Evolutionary conservation across 1,284 basidiomycete species (phyloP), one percentile per base, ranked within the genome.

Genomic region (Ganoderma sp.): DNA sequence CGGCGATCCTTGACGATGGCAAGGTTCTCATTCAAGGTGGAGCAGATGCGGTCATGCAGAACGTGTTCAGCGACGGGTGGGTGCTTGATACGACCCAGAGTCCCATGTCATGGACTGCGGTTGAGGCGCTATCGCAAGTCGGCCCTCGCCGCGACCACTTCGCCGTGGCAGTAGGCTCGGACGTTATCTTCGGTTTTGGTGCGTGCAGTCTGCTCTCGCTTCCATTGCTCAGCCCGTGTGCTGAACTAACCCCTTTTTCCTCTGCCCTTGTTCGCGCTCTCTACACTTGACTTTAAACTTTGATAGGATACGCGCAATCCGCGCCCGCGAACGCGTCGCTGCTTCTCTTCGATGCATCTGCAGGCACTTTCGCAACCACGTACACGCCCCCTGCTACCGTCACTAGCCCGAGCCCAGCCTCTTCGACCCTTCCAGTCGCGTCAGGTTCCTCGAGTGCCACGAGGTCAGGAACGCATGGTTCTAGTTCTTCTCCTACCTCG

Each of bases 141-240:
- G 90, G 90, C 2, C 75, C 84, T 19, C 83, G 93, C 57, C 86
- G 85, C 61, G 92, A 95, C 78, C 93, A 95, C 76, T 87, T 89
- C 71, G 92, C 91, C 12, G 83, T 90, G 6, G 81, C 83, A 57
- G 83, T 85, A 43, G 90, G 88, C 8, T 80, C 83, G 22, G 83
- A 88, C 69, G 88, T 95, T 17, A 77, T 95, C 14, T 89, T 96
- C 74, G 89, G 89, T 61, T 95, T 94, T 75, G 94, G 94, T 95
- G 74, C 73, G 90, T 81, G 56, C 61, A 64, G 42, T 64, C 37
- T 39, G 69, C 37, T 9, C 19, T 39, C 9, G 25, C 63, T 67
- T 67, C 60, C 62, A 63, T 71, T 50, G 52, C 63, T 58, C 17
- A 45, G 58, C 50, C 50, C 57, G 39, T 39, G 64, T 22, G 15